Evolutionary conservation across 345 rosid genomes (phyloP), one percentile per base, ranked within the genome.

Genomic region (Corymbia maculata): DNA sequence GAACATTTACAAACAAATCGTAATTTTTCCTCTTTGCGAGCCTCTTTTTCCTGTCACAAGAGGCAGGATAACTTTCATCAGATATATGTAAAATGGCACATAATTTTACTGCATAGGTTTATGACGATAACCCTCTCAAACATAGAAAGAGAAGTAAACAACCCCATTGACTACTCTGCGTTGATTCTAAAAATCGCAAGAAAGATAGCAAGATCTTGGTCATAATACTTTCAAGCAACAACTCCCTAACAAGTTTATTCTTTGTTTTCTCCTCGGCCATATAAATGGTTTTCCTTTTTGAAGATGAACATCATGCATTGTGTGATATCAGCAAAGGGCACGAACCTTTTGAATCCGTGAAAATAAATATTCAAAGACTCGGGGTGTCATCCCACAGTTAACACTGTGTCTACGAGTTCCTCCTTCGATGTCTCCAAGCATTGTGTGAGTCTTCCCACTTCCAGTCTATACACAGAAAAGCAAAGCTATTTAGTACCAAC

Each of bases 351-450:
- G 99, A 86, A 98, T 98, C 90, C 98, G 94, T 87, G 97, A 93
- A 91, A 98, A 98, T 87, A 97, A 89, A 91, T 93, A 92, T 91
- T 98, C 99, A 89, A 98, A 98, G 55, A 98, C 98, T 91, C 99
- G 92, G 55, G 99, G 99, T 6, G 98, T 98, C 96, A 98, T 98
- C 87, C 99, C 99, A 80, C 98, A 95, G 87, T 95, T 95, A 87
- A 95, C 99, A 92, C 98, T 97, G 84, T 97, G 99, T 75, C 99
- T 95, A 87, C 98, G 94, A 82, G 96, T 95, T 86, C 99, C 99
- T 88, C 94, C 97, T 91, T 98, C 99, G 36, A 98, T 96, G 91
- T 98, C 99, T 90, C 99, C 99, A 70, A 98, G 99, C 99, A 98
- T 98, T 8, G 99, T 98, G 91, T 98, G 98, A 75, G 99, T 98